Percentiles rank a stretch among this genome's conserved stretches.
Conservation (phyloP, 495 filamentous ascomycete species). For the Choiromyces venosus region DNA sequence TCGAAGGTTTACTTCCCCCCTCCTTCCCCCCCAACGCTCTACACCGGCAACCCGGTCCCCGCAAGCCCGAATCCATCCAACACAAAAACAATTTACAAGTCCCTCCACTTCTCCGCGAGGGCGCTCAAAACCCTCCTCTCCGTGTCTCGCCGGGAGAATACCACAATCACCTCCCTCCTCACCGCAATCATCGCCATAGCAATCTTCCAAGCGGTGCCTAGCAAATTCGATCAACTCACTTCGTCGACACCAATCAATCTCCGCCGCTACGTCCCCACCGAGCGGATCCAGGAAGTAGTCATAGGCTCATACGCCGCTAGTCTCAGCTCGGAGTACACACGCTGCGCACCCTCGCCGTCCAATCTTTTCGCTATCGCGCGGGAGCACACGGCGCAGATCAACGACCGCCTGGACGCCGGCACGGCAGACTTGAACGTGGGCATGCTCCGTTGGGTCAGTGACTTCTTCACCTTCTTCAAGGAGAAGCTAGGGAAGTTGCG, state of each 20-base stretch:
- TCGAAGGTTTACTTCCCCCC: conserved; percentile 35
- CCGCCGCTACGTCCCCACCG: conserved; percentile 43
- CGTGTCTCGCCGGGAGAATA: conserved; percentile 39
- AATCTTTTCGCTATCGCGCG: conserved; percentile 45
- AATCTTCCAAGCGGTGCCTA: conserved; percentile 42
- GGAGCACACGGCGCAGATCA: conserved; percentile 41
- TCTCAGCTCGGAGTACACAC: conserved; percentile 13
- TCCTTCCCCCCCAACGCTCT: conserved; percentile 36
- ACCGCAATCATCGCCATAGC: conserved; percentile 44
- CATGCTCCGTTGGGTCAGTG: conserved; percentile 45
- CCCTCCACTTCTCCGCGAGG: conserved; percentile 30
- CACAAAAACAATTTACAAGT: conserved; percentile 35
- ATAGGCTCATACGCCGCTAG: conserved; percentile 47
- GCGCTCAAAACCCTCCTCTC: conserved; percentile 32
- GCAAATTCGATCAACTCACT: background rate
- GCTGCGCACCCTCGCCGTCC: conserved; percentile 4
- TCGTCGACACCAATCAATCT: conserved; percentile 37
- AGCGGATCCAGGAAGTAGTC: conserved; percentile 41
- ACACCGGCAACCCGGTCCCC: conserved; percentile 41
- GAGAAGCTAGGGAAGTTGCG: conserved; percentile 44
- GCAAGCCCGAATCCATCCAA: conserved; percentile 36
- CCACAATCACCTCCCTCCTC: conserved; percentile 45
- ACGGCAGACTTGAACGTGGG: conserved; percentile 44
- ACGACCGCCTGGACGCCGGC: conserved; percentile 38
- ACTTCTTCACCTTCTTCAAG: conserved; percentile 43